These are phyloP conservation scores for Citrus maxima DNA, from an alignment of 345 rosid genomes.

Conservation along the genomic window DNA sequence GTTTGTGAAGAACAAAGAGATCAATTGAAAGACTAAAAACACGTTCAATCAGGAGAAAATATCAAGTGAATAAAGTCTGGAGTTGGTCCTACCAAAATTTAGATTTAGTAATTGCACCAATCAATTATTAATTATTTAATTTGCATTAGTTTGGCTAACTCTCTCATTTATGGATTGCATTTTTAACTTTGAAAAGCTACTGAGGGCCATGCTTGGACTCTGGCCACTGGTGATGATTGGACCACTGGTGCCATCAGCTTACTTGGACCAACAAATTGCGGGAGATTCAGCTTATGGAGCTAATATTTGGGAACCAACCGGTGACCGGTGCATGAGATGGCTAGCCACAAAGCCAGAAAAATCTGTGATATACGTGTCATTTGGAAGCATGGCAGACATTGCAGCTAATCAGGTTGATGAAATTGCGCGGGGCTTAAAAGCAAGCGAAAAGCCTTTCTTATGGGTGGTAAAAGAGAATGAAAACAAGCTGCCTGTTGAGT, in stretches of 20 bases:
- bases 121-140: too few relatives aligned
- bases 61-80: neutral
- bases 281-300: slow-evolving; percentile 42
- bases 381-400: slow-evolving; percentile 48
- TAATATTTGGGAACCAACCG: slow-evolving; percentile 28
- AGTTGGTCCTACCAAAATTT: neutral
- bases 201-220: slow-evolving; percentile 23
- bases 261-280: slow-evolving; percentile 34
- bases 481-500: slow-evolving; percentile 20
- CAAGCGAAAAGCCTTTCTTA: slow-evolving; percentile 32
- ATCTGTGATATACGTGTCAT: slow-evolving; percentile 46
- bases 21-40: neutral
- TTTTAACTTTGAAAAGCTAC: slow-evolving; percentile 25
- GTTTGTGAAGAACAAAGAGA: neutral
- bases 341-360: slow-evolving; percentile 26
- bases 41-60: neutral
- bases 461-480: slow-evolving; percentile 38
- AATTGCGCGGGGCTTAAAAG: slow-evolving; percentile 38
- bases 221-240: slow-evolving; percentile 43
- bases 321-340: slow-evolving; percentile 34
- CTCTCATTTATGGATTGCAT: neutral
- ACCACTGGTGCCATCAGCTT: slow-evolving; percentile 47
- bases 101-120: too few relatives aligned
- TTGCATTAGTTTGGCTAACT: neutral
- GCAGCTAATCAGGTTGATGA: slow-evolving; percentile 36